Percentiles rank a stretch among this genome's conserved stretches.
Conservation (phyloP, 371 early-diverging fungal genomes). For the Dichotomocladium elegans region DNA sequence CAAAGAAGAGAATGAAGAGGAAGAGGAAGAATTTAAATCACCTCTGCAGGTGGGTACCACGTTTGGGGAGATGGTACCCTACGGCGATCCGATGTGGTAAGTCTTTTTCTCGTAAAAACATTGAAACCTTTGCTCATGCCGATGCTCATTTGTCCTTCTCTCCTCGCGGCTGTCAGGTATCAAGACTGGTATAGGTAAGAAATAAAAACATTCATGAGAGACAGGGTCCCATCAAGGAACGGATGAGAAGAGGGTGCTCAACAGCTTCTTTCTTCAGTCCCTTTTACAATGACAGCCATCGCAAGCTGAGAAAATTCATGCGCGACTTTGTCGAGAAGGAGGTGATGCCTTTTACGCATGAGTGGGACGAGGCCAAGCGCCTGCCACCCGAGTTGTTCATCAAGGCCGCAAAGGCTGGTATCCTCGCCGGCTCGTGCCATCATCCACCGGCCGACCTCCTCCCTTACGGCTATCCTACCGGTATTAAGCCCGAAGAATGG, state of each 20-base stretch:
- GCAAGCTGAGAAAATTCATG: conserved; percentile 59
- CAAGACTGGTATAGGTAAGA: conserved; percentile 7
- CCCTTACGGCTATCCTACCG: conserved; percentile 38
- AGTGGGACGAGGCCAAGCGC: conserved; percentile 85
- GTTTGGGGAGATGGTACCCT: conserved; percentile 79
- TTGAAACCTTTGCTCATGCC: neutral
- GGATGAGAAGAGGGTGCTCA: too few species aligned
- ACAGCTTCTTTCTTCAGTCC: conserved; percentile 58
- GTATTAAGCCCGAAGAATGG: conserved; percentile 52
- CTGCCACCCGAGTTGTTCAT: conserved; percentile 65
- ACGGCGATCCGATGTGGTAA: conserved; percentile 81
- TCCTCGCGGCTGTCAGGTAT: neutral
- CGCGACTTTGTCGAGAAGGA: conserved; percentile 80
- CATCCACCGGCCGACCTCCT: conserved; percentile 25
- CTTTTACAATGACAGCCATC: conserved; percentile 78
- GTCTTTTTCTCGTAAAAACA: neutral
- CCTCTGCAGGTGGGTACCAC: conserved; percentile 19
- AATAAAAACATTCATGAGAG: neutral
- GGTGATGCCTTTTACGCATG: conserved; percentile 76
- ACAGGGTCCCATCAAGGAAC: too few species aligned
- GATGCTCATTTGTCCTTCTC: neutral
- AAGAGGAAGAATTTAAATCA: conserved; percentile 16
- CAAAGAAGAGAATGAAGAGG: conserved; percentile 24
- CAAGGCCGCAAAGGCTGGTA: conserved; percentile 73
- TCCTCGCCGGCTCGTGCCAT: conserved; percentile 64